Conservation (phyloP, 345 rosid genomes). For the Lumnitzera littorea region DNA sequence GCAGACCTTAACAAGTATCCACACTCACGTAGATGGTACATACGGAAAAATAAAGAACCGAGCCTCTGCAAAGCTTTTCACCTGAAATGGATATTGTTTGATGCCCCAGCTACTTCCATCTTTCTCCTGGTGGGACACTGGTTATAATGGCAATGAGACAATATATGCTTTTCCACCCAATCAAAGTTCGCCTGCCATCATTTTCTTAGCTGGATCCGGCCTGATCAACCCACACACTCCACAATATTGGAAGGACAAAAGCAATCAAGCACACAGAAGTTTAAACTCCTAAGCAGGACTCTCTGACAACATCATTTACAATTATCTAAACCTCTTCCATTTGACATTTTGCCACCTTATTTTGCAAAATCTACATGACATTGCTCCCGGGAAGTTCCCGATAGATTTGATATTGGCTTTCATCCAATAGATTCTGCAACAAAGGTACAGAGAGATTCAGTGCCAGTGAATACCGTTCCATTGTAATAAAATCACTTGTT, state of each 20-base stretch:
- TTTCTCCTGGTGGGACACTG: conserved; percentile 11
- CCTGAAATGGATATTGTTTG: conserved; percentile 34
- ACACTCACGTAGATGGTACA: conserved; percentile 14
- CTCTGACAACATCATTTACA: conserved; percentile 21
- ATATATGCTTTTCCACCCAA: conserved; percentile 14
- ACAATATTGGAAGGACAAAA: conserved; percentile 24
- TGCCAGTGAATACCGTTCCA: too few relatives aligned
- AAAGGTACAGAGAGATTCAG: too few relatives aligned
- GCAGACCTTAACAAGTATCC: conserved; percentile 22
- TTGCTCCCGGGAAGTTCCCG: conserved; percentile 21
- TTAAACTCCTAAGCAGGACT: conserved; percentile 16
- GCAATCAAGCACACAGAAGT: conserved; percentile 38
- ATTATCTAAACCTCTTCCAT: conserved; percentile 2
- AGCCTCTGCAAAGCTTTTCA: conserved; percentile 32
- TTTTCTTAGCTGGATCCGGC: conserved; percentile 18
- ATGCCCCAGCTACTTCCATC: conserved; percentile 22
- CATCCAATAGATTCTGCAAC: conserved; percentile 34
- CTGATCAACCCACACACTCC: conserved; percentile 21
- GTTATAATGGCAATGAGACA: conserved; percentile 12
- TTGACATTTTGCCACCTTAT: conserved; percentile 9
- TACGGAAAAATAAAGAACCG: conserved; percentile 29
- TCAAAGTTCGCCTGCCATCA: conserved; percentile 17
- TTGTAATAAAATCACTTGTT: too few relatives aligned
- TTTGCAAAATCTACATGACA: conserved; percentile 22
- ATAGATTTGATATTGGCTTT: conserved; percentile 21